Conservation (phyloP, 2,329 filamentous ascomycete species). For the Pseudogymnoascus sp. region DNA sequence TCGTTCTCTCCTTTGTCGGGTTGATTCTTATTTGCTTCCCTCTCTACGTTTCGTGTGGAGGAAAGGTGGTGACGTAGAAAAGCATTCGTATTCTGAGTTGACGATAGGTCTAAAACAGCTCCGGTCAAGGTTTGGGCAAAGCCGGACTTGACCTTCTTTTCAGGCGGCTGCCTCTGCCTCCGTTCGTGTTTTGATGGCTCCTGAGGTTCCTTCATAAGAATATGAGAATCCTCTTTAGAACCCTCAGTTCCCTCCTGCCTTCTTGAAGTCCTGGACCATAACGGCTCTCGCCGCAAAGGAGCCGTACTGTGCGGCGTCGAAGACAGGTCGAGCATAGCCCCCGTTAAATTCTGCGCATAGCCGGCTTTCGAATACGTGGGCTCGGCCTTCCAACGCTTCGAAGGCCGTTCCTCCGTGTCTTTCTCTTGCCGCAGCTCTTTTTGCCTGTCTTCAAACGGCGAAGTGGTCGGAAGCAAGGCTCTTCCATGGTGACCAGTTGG, state of each 20-base stretch:
- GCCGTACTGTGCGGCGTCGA: background rate
- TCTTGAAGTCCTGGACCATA: slow-evolving; percentile 1
- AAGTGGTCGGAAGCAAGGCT: slow-evolving; percentile 48
- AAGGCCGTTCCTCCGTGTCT: slow-evolving; percentile 25
- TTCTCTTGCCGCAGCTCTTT: slow-evolving; percentile 10
- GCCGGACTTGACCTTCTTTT: slow-evolving; percentile 22
- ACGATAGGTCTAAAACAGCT: slow-evolving; percentile 38
- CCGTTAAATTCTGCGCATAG: slow-evolving; percentile 46
- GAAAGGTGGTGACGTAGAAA: background rate
- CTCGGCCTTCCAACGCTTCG: slow-evolving; percentile 20
- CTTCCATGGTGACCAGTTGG: slow-evolving; percentile 58
- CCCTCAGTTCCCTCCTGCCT: background rate
- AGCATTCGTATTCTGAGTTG: background rate
- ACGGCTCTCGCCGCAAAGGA: background rate
- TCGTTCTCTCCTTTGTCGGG: background rate
- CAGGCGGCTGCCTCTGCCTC: background rate
- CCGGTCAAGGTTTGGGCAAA: slow-evolving; percentile 48
- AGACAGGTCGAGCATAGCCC: slow-evolving; percentile 41
- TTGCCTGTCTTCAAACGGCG: slow-evolving; percentile 58
- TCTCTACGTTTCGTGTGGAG: background rate
- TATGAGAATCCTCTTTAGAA: background rate
- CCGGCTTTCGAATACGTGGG: slow-evolving; percentile 24
- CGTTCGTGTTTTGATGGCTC: slow-evolving; percentile 21
- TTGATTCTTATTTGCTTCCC: background rate
- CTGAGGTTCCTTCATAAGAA: slow-evolving; percentile 30